phyloP scores from a whole-genome alignment of 2,329 filamentous ascomycete genomes.

The Colletotrichum nymphaeae region DNA sequence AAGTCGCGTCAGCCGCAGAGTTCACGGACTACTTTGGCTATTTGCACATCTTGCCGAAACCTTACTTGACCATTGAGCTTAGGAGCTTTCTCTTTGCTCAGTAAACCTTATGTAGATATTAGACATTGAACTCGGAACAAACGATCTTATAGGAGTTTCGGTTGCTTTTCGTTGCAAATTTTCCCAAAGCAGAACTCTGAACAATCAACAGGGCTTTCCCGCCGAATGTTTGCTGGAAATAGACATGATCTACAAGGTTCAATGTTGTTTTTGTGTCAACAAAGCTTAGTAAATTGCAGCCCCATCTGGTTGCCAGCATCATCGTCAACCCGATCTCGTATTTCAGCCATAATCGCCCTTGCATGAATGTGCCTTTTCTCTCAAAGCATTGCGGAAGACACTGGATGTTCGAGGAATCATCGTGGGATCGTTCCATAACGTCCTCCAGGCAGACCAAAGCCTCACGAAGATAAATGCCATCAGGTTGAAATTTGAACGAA shows the following conservation, averaged over 20 bases:
- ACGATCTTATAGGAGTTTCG: background rate
- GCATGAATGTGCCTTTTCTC: background rate
- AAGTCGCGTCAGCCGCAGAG: too few relatives aligned
- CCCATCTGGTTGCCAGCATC: background rate
- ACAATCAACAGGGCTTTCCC: background rate
- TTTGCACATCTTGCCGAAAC: too few relatives aligned
- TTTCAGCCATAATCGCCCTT: background rate
- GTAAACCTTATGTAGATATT: too few relatives aligned
- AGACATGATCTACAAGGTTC: background rate
- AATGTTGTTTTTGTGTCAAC: background rate
- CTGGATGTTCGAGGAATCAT: background rate
- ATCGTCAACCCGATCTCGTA: background rate
- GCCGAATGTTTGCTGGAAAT: background rate
- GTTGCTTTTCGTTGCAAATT: background rate
- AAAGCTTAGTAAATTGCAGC: background rate
- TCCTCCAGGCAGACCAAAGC: too few relatives aligned
- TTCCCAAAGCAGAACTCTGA: background rate
- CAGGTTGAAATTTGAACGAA: too few relatives aligned
- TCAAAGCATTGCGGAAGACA: background rate
- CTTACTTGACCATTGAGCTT: too few relatives aligned
- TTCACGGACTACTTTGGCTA: too few relatives aligned
- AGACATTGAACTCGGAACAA: background rate
- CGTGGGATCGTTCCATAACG: too few relatives aligned
- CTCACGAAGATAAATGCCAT: too few relatives aligned
- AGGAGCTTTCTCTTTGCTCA: too few relatives aligned